These are phyloP conservation scores for Stephanocyclus meneghinianus DNA, from an alignment of 352 stramenopile genomes.

Conservation along the genomic window DNA sequence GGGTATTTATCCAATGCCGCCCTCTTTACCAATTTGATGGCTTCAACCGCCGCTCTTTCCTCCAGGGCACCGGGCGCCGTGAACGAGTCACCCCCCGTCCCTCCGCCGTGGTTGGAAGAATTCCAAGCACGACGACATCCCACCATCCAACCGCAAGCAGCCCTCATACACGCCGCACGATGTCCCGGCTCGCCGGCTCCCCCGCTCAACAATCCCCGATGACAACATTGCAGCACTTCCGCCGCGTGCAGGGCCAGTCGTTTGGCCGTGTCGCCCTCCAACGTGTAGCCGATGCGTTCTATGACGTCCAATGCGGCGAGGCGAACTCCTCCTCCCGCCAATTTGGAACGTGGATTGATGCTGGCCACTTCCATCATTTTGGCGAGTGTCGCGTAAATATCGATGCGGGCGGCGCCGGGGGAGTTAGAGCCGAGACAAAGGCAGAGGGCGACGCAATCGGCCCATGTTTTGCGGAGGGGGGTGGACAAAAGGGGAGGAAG, in stretches of 20 bases:
- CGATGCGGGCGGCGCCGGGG: slow-evolving; percentile 64
- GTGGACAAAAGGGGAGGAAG: slow-evolving; percentile 73
- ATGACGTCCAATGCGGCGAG: slow-evolving; percentile 74
- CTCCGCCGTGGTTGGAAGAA: neutral
- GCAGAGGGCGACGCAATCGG: slow-evolving; percentile 79
- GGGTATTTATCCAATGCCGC: slow-evolving; percentile 70
- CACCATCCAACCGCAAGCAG: slow-evolving; percentile 57
- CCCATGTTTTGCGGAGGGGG: slow-evolving; percentile 73
- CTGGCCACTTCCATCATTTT: slow-evolving; percentile 78
- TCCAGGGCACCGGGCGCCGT: slow-evolving; percentile 69
- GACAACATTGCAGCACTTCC: slow-evolving; percentile 74
- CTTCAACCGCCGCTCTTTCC: slow-evolving; percentile 68
- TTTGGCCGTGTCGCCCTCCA: slow-evolving; percentile 53
- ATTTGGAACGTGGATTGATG: slow-evolving; percentile 71
- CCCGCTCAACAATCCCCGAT: slow-evolving; percentile 71
- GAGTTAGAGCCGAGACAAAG: slow-evolving; percentile 57
- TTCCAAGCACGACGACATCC: slow-evolving; percentile 56
- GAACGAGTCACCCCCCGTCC: slow-evolving; percentile 36
- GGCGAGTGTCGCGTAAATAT: slow-evolving; percentile 67
- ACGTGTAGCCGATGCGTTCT: slow-evolving; percentile 49
- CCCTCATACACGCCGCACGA: slow-evolving; percentile 66
- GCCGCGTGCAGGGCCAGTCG: slow-evolving; percentile 64
- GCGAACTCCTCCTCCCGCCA: slow-evolving; percentile 69
- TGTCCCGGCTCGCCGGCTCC: slow-evolving; percentile 74
- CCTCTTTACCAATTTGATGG: slow-evolving; percentile 72